Evolutionary conservation across 228 moss, liverwort and hornwort species (phyloP), one percentile per base, ranked within the genome.

Genomic region (Sphagnum magellanicum): DNA sequence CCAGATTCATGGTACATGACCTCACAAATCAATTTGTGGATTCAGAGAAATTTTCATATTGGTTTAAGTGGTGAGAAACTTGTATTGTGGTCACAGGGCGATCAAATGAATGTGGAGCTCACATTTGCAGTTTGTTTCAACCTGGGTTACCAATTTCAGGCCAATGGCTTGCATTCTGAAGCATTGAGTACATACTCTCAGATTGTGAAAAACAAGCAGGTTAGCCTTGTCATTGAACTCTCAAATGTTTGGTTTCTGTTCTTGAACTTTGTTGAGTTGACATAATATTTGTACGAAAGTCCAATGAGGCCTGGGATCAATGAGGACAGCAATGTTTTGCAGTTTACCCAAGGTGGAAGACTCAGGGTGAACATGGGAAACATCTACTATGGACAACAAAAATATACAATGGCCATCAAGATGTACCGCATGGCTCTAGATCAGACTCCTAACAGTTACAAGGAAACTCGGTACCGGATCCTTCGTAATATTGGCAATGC

Each of bases 41-140:
- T 16, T 65, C 49, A 8, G 55, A 8, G 8, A 12, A 12, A 55
- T 8, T 55, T 55, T 8, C 12, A 12, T 55, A 55, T 8, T 8
- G 12, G 55, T 8, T 7, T 12, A 55, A 55, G 12, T 55, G 9
- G 12, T 55, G 55, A 55, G 12, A 55, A 8, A 55, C 55, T 8
- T 55, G 55, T 55, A 8, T 1, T 55, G 55, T 55, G 55, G 9
- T 55, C 79, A 74, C 79, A 97, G 91, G 81, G 65, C n/a, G 90
- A 93, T 73, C 89, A 92, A 73, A 66, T 89, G 72, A 98, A 98
- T 73, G 58, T 76, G 74, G 94, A 92, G 74, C 86, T 98, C 50
- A 89, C 94, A 52, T 91, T 92, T 74, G 98, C 92, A 58, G 92
- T 98, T 71, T 88, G 89, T 79, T 92, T 94, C 72, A 98, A 98